A percentile compares a stretch with the other conserved stretches of the same genome.
Conservation (phyloP, 2,329 filamentous ascomycete genomes). For the Nemania sp. region DNA sequence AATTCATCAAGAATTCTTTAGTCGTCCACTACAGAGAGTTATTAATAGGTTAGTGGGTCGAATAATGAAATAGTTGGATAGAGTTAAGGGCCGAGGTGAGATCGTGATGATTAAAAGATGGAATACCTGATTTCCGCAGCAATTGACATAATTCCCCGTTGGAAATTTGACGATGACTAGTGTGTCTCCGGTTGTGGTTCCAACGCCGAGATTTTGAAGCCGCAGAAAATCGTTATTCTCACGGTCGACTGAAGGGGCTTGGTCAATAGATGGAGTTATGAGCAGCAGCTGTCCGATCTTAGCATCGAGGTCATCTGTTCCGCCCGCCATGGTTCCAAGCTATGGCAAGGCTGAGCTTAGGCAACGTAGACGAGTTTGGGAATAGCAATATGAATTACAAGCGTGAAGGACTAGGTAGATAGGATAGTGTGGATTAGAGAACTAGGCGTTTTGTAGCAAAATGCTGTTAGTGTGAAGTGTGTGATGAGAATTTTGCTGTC, state of each 20-base stretch:
- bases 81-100: too few species aligned
- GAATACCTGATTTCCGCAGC: conserved; percentile 14
- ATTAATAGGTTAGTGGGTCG: not conserved
- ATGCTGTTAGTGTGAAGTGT: too few species aligned
- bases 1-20: conserved; percentile 49
- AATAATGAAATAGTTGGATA: not conserved
- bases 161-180: conserved; percentile 22
- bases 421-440: not conserved
- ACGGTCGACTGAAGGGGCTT: not conserved
- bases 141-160: conserved; percentile 14
- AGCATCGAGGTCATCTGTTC: not conserved
- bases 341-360: not conserved
- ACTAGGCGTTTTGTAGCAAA: too few species aligned
- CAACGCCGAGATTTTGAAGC: not conserved
- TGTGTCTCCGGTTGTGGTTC: conserved; percentile 19
- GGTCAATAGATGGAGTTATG: not conserved
- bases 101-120: not conserved
- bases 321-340: conserved; percentile 4
- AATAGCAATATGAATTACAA: not conserved
- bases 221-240: not conserved
- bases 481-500: too few species aligned
- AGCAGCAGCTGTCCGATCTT: conserved; percentile 1
- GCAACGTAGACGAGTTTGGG: not conserved
- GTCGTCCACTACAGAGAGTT: conserved; percentile 34
- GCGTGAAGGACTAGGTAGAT: not conserved